These are phyloP conservation scores for Medicago truncatula DNA, from an alignment of 306 rosid species.

Conservation along the genomic window DNA sequence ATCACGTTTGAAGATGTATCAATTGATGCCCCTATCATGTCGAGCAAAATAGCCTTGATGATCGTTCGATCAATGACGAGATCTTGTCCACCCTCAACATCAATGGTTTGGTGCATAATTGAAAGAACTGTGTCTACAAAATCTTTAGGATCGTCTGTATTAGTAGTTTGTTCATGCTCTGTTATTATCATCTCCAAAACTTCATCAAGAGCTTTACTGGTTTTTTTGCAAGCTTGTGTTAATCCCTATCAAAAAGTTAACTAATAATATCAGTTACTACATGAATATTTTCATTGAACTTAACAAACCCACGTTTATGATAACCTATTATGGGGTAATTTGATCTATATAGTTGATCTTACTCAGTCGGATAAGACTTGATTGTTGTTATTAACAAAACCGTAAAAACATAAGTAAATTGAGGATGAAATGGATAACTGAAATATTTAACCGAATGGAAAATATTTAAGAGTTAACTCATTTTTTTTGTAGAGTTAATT, in stretches of 20 bases:
- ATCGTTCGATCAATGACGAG: not conserved
- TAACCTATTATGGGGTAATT: no score
- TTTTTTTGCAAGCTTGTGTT: not conserved
- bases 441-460: no score
- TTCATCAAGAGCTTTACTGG: not conserved
- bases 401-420: no score
- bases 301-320: not conserved
- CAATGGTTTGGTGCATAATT: not conserved
- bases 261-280: not conserved
- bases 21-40: not conserved
- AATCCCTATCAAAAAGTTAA: not conserved
- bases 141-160: not conserved
- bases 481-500: no score
- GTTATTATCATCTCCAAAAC: not conserved
- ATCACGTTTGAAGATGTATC: not conserved
- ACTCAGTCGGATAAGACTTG: no score
- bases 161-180: not conserved
- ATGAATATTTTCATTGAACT: not conserved
- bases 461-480: no score
- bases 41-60: not conserved
- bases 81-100: not conserved
- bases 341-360: no score
- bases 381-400: not conserved
- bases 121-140: not conserved
- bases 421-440: no score